Evolutionary conservation across 441 rosid species (phyloP).

Genomic region (Brassica balearica): DNA sequence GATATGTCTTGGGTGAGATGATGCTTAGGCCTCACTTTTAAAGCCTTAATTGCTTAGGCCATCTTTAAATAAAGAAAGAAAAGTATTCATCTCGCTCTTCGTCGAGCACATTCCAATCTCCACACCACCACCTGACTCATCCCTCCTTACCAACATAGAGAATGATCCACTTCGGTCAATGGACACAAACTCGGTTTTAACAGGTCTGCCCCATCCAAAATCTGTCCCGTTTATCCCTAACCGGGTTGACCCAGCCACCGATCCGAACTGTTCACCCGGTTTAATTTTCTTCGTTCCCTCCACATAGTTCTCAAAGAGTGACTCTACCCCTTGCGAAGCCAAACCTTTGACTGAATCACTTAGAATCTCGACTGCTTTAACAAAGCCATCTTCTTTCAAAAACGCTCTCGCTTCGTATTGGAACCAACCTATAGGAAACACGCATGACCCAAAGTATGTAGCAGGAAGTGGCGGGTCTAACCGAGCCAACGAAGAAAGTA

Average conservation of each 20-base stretch:
- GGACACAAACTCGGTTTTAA: constrained; percentile 47
- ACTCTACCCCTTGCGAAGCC: constrained; percentile 20
- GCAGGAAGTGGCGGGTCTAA: constrained; percentile 39
- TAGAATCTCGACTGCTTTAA: constrained; percentile 31
- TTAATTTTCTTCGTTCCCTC: not conserved
- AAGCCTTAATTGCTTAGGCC: constrained; percentile 7
- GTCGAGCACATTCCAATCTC: constrained; percentile 54
- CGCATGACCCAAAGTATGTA: constrained; percentile 53
- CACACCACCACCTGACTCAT: constrained; percentile 45
- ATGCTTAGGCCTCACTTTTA: not conserved
- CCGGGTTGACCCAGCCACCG: constrained; percentile 52
- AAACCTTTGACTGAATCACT: constrained; percentile 37
- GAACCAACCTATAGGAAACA: not conserved
- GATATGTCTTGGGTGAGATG: not conserved
- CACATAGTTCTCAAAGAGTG: not conserved
- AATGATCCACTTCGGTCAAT: constrained; percentile 35
- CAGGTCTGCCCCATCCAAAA: constrained; percentile 68
- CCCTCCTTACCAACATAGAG: constrained; percentile 48
- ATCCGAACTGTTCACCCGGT: not conserved
- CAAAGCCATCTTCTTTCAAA: constrained; percentile 38
- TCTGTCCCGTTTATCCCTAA: constrained; percentile 49
- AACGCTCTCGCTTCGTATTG: constrained; percentile 18
- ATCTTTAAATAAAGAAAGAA: constrained; percentile 37
- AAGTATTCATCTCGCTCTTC: constrained; percentile 38
- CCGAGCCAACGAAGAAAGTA: constrained; percentile 16